These are phyloP conservation scores for Mariannaea sp. DNA, from an alignment of 2,329 filamentous ascomycete species.

Conservation along the genomic window DNA sequence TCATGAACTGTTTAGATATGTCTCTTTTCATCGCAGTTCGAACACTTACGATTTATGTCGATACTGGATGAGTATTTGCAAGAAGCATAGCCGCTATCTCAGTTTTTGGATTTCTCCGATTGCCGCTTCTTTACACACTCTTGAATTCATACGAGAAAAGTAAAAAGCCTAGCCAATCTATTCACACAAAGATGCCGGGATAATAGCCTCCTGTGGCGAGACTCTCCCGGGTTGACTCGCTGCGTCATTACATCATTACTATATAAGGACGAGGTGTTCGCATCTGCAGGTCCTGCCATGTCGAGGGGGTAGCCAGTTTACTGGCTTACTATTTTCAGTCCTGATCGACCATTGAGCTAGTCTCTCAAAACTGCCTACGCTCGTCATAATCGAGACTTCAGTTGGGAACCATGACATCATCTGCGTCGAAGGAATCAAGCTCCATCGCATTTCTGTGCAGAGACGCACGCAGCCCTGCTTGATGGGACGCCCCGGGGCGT, in stretches of 20 bases:
- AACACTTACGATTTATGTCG: background rate
- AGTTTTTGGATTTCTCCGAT: no score
- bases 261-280: constrained; percentile 14
- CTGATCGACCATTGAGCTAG: background rate
- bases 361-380: background rate
- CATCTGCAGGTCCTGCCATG: background rate
- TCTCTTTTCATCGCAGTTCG: background rate
- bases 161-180: constrained; percentile 17
- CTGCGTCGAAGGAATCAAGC: constrained; percentile 30
- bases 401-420: constrained; percentile 31
- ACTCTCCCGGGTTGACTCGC: constrained; percentile 14
- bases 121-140: no score
- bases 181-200: constrained; percentile 26
- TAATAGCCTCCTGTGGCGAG: constrained; percentile 27
- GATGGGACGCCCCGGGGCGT: constrained; percentile 20
- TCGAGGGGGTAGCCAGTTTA: background rate
- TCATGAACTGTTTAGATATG: background rate
- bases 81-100: no score
- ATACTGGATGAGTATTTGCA: no score
- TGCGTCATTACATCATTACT: constrained; percentile 17
- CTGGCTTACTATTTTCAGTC: no score
- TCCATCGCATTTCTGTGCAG: constrained; percentile 24
- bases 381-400: constrained; percentile 8
- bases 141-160: no score
- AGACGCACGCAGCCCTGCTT: constrained; percentile 24